Evolutionary conservation across 805 yeast genomes (phyloP), one percentile per base, ranked within the genome.

Genomic region (Teunomyces pallodes): DNA sequence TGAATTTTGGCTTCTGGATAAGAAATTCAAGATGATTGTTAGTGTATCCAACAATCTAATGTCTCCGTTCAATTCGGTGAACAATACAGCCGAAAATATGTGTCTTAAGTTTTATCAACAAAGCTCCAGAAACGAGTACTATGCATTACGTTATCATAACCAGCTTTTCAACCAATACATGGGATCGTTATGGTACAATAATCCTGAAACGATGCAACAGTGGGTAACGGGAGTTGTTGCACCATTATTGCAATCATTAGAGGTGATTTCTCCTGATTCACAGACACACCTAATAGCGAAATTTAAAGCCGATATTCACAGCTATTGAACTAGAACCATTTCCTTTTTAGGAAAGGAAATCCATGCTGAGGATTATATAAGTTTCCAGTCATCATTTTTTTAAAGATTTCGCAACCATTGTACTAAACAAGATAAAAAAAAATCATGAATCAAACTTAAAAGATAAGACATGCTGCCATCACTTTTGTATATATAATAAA

Each of bases 141-240:
- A 30, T 36, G 32, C 44, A 26, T 27, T 57, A 27, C 42, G 52
- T 12, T 54, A 54, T 41, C 42, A 49, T 38, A 36, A 48, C 30
- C 60, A 56, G 43, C 33, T 54, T 7, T 62, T 59, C 46, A 54
- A 48, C 36, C 66, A 62, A 46, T 59, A 52, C 45, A 36, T 59
- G 30, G 65, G 60, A 2, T 49, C 54, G 10, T 43, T 60, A n/a
- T 38, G 44, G 9, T 48, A 26, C 17, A 41, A 45, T 9, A 50
- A 50, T 24, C 36, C 47, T 9, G 31, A 32, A 6, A 28, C 28
- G n/a, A 50, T 52, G 16, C 56, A 55, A 26, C 36, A 33, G 12
- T 60, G 61, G 46, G 41, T 58, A 16, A 33, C 47, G 8, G 30
- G 31, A 12, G 17, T 57, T 32, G 42, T 54, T 5, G 40, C 24